Conservation (phyloP, 2,329 filamentous ascomycete species). For the Geosmithia putterillii region DNA sequence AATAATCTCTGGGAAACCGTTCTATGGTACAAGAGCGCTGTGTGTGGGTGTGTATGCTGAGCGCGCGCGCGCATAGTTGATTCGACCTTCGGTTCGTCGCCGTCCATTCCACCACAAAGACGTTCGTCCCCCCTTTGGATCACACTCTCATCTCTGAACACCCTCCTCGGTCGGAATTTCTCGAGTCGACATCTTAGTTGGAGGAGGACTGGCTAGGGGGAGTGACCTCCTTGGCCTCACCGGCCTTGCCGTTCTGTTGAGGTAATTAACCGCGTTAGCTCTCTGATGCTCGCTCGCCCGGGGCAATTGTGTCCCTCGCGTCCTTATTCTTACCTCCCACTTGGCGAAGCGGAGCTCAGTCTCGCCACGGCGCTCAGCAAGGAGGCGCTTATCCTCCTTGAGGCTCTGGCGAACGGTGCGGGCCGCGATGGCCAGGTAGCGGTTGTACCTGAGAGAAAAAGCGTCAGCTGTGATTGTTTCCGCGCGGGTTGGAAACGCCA, state of each 20-base stretch:
- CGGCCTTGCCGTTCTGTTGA: slow-evolving; percentile 86
- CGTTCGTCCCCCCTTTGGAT: neutral
- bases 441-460: slow-evolving; percentile 72
- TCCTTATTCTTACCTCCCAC: slow-evolving; percentile 90
- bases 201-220: slow-evolving; percentile 14
- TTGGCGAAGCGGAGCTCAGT: slow-evolving; percentile 83
- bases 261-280: slow-evolving; percentile 17
- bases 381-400: slow-evolving; percentile 85
- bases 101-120: too few relatives aligned
- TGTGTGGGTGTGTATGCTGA: too few relatives aligned
- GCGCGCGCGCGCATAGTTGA: too few relatives aligned
- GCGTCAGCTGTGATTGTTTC: neutral
- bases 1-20: too few relatives aligned
- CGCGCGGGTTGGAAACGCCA: neutral
- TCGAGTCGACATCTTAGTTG: slow-evolving; percentile 10
- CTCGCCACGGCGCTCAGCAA: slow-evolving; percentile 80
- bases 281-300: too few relatives aligned
- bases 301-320: too few relatives aligned
- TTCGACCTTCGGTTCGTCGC: too few relatives aligned
- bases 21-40: too few relatives aligned
- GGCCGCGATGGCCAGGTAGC: slow-evolving; percentile 91
- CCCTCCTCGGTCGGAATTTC: neutral
- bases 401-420: slow-evolving; percentile 91
- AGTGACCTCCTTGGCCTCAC: slow-evolving; percentile 60
- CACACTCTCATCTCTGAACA: neutral